Conservation (phyloP, 2,329 filamentous ascomycete species). For the Fonsecaea erecta region DNA sequence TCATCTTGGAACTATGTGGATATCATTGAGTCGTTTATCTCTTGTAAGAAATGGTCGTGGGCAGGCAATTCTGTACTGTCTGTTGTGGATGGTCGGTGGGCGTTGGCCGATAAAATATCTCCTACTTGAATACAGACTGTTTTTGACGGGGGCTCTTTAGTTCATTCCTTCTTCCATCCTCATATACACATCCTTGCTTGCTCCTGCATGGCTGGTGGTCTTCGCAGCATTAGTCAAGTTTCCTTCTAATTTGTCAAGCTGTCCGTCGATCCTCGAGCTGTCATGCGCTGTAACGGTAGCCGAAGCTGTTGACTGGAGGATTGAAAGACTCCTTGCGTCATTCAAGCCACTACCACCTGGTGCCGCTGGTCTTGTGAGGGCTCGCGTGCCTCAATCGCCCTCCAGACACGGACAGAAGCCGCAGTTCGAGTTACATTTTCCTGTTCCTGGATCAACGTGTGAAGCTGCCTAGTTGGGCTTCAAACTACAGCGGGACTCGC, state of each 20-base stretch:
- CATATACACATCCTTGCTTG: neutral
- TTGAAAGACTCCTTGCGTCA: neutral
- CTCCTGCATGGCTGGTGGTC: neutral
- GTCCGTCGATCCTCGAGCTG: neutral
- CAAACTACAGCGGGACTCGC: neutral
- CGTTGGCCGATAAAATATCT: neutral
- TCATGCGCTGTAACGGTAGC: constrained; percentile 14
- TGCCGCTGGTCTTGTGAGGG: neutral
- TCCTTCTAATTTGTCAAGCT: neutral
- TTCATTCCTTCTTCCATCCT: neutral
- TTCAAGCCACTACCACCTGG: neutral
- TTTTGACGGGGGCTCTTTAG: neutral
- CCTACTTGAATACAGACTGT: neutral
- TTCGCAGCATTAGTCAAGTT: neutral
- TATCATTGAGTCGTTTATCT: neutral
- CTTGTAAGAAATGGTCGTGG: too few species aligned
- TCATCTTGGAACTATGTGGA: neutral
- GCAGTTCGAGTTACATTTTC: neutral
- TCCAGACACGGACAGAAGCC: constrained; percentile 5
- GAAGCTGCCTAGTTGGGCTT: constrained; percentile 3
- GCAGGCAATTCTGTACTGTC: too few species aligned
- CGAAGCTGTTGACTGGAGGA: neutral
- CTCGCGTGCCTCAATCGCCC: constrained; percentile 11
- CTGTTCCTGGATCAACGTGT: constrained; percentile 5
- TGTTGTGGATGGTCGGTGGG: neutral